Percentiles rank a stretch among this genome's conserved stretches.
These are phyloP conservation scores for Musa beccarii DNA, from an alignment of 176 grass and related monocot species.

Conservation along the genomic window DNA sequence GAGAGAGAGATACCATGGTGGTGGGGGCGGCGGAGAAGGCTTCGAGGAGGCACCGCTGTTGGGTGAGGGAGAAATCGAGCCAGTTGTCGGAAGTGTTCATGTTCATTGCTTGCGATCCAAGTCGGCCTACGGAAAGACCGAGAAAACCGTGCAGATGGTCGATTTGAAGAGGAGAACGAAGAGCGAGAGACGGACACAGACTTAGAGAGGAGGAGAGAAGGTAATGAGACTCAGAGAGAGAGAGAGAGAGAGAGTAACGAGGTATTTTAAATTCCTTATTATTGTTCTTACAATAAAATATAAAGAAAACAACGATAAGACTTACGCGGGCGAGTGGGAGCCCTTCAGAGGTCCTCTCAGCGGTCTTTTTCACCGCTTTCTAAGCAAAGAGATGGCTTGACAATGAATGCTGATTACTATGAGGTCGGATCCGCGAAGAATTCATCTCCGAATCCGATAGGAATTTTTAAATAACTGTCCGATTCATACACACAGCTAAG, in stretches of 20 bases:
- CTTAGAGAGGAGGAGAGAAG: conserved; percentile 19
- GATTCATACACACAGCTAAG: too few relatives aligned
- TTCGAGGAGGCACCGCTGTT: conserved; percentile 1
- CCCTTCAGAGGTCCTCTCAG: conserved; percentile 16
- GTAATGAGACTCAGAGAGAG: not conserved
- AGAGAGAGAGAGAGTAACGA: conserved; percentile 25
- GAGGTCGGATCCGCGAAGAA: not conserved
- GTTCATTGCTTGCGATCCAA: conserved; percentile 24
- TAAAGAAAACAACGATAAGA: conserved; percentile 17
- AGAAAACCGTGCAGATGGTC: conserved; percentile 3
- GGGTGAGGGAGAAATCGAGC: conserved; percentile 65
- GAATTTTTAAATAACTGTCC: too few relatives aligned
- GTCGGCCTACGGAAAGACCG: not conserved
- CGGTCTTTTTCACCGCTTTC: conserved; percentile 50
- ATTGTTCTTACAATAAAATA: conserved; percentile 1
- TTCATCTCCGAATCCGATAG: not conserved
- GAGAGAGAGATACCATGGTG: conserved; percentile 9
- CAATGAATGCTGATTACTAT: not conserved
- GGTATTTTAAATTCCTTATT: conserved; percentile 8
- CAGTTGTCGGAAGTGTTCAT: conserved; percentile 65
- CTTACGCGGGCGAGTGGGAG: conserved; percentile 14
- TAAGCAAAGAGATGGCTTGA: conserved; percentile 24
- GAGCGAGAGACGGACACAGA: conserved; percentile 32
- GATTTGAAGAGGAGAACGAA: not conserved
- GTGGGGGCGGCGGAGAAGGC: conserved; percentile 24